Percentiles rank a stretch among this genome's conserved stretches.
Conservation (phyloP, 2,329 filamentous ascomycete genomes). For the Colletotrichum sp. region DNA sequence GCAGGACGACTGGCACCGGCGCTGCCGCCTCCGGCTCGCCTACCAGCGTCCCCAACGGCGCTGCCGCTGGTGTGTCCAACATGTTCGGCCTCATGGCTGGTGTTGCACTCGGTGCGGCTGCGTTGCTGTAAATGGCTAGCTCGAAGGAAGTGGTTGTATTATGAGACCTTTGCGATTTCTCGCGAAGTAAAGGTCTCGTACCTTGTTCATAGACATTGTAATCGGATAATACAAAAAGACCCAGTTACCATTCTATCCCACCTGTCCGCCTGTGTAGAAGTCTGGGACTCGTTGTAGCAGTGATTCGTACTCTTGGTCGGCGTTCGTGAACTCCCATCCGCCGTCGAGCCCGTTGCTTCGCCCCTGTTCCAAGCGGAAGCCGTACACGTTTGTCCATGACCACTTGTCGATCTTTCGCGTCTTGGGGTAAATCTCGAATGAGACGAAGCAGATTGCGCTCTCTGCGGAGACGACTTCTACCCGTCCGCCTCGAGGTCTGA, state of each 20-base stretch:
- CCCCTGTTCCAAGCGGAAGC: neutral
- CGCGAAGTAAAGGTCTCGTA: neutral
- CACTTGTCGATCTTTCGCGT: neutral
- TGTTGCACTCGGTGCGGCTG: neutral
- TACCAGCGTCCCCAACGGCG: neutral
- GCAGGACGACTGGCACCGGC: neutral
- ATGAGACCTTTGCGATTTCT: neutral
- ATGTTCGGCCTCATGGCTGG: neutral
- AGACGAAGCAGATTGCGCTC: slow-evolving; percentile 7
- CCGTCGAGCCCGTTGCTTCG: slow-evolving; percentile 20
- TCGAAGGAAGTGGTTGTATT: neutral
- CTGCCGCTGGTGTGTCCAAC: neutral
- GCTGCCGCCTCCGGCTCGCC: neutral
- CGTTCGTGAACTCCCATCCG: slow-evolving; percentile 24
- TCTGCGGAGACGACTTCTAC: slow-evolving; percentile 3
- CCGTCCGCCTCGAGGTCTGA: neutral
- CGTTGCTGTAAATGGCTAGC: neutral
- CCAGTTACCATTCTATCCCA: neutral
- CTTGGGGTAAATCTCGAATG: slow-evolving; percentile 1
- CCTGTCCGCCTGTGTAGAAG: slow-evolving; percentile 22
- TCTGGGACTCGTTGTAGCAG: slow-evolving; percentile 23
- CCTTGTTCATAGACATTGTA: neutral
- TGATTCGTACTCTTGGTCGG: slow-evolving; percentile 30
- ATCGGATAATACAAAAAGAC: neutral
- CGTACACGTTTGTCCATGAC: slow-evolving; percentile 8